A percentile compares a stretch with the other conserved stretches of the same genome.
phyloP scores from a whole-genome alignment of 164 flowering plant genomes.

The Buxus sempervirens region DNA sequence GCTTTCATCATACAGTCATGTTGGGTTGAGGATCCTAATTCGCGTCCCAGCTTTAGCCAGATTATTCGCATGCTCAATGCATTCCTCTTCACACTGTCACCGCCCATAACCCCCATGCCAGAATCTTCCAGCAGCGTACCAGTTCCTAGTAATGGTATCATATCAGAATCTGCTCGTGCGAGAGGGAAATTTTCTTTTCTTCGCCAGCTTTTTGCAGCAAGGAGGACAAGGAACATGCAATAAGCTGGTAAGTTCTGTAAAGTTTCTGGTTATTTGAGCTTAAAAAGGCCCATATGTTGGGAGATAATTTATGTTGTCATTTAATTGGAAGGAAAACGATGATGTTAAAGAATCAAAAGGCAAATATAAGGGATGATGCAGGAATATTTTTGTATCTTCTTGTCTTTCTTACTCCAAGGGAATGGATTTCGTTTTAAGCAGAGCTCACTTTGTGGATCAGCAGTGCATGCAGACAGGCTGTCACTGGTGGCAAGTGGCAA shows the following conservation, averaged over 20 bases:
- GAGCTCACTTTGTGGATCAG: too few species aligned
- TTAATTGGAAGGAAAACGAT: neutral
- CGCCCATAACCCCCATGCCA: constrained; percentile 39
- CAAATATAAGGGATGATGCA: neutral
- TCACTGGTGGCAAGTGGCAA: too few species aligned
- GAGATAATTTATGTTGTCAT: too few species aligned
- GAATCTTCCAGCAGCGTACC: constrained; percentile 32
- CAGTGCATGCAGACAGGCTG: too few species aligned
- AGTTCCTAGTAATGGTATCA: constrained; percentile 42
- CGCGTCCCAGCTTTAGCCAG: constrained; percentile 85
- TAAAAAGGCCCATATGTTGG: neutral
- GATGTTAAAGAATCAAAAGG: neutral
- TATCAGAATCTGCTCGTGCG: constrained; percentile 49
- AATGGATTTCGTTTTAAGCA: neutral
- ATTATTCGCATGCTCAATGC: constrained; percentile 78
- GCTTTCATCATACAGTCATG: constrained; percentile 78
- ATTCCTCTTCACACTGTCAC: constrained; percentile 51
- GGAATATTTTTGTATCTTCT: neutral
- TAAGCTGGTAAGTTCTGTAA: constrained; percentile 31
- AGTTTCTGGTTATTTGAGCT: neutral
- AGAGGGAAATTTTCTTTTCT: constrained; percentile 76
- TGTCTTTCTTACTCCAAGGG: neutral
- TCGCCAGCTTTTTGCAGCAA: constrained; percentile 75
- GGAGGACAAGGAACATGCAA: constrained; percentile 53
- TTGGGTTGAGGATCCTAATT: constrained; percentile 90